Evolutionary conservation across 805 yeast genomes (phyloP).

Genomic region (Wickerhamiella spandovensis): DNA sequence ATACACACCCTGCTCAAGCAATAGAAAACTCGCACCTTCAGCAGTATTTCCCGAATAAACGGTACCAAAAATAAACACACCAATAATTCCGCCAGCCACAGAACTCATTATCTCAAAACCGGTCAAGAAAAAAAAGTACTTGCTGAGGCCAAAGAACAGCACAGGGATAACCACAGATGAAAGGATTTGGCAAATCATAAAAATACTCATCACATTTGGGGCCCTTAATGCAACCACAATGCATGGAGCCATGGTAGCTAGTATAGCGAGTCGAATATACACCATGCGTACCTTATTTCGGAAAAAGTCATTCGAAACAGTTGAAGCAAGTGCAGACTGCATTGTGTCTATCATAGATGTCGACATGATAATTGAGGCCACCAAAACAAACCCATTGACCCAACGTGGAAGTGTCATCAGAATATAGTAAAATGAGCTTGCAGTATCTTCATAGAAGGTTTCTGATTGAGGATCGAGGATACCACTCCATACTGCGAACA

Average conservation of each 20-base stretch:
- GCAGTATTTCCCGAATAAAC: conserved; percentile 55
- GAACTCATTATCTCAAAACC: conserved; percentile 76
- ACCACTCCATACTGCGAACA: conserved; percentile 86
- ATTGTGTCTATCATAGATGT: conserved; percentile 83
- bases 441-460: conserved; percentile 38
- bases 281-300: conserved; percentile 60
- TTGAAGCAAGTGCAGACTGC: conserved; percentile 78
- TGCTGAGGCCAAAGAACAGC: conserved; percentile 63
- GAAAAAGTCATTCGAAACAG: conserved; percentile 80
- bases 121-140: conserved; percentile 50
- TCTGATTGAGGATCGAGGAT: conserved; percentile 30
- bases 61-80: conserved; percentile 73
- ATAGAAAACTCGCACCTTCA: conserved; percentile 66
- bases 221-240: conserved; percentile 77
- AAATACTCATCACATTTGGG: conserved; percentile 70
- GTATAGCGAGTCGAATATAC: conserved; percentile 57
- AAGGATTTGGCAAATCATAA: conserved; percentile 78
- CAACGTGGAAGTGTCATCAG: conserved; percentile 65
- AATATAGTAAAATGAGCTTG: conserved; percentile 55
- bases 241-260: conserved; percentile 68
- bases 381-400: conserved; percentile 73
- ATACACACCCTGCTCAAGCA: conserved; percentile 57
- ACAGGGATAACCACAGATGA: conserved; percentile 81
- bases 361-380: conserved; percentile 61
- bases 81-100: conserved; percentile 69